Evolutionary conservation across 148 eudicot genomes (phyloP), one percentile per base, ranked within the genome.

Genomic region (Rhododendron ferrugineum): DNA sequence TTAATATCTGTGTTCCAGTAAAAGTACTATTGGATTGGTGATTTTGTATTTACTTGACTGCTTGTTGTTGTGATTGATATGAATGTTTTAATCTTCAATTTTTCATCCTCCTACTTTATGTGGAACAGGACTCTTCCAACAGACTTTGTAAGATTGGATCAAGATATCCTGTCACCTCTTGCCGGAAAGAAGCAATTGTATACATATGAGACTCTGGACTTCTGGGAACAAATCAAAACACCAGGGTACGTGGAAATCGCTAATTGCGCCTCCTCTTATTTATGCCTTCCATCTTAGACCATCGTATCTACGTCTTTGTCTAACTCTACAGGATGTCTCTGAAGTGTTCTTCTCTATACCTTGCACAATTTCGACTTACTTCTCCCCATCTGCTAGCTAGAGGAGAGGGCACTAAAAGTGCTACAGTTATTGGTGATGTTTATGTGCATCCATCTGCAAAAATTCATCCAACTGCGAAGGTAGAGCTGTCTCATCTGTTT

Each of bases 381-480:
- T 88, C 96, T 78, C 92, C 97, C 42, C 87, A 91, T 91, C 92
- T 93, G 20, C 88, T 96, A 88, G 98, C 96, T 8, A 84, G 90
- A 86, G 97, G 96, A 54, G 95, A 95, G 89, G 98, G 94, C 49
- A 87, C 78, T 15, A 94, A 78, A 87, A 93, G 60, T 83, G 93
- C 98, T 83, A 88, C 89, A 6, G 87, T 96, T 58, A 84, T 89
- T 70, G 99, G 99, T 52, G 94, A 96, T 91, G 99, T 96, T 50
- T 96, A 93, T 89, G 90, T 96, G 86, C 99, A 96, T 89, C 98
- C 99, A 85, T 95, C 99, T 77, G 98, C 98, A 74, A 96, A 95
- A 93, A 92, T 95, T 78, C 98, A 96, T 89, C 94, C 97, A 87
- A 94, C 97, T 40, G 95, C 99, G 84, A 96, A 96, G 99, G 99